These are phyloP conservation scores for Alternaria sp. DNA, from an alignment of 2,329 filamentous ascomycete species.

Conservation along the genomic window DNA sequence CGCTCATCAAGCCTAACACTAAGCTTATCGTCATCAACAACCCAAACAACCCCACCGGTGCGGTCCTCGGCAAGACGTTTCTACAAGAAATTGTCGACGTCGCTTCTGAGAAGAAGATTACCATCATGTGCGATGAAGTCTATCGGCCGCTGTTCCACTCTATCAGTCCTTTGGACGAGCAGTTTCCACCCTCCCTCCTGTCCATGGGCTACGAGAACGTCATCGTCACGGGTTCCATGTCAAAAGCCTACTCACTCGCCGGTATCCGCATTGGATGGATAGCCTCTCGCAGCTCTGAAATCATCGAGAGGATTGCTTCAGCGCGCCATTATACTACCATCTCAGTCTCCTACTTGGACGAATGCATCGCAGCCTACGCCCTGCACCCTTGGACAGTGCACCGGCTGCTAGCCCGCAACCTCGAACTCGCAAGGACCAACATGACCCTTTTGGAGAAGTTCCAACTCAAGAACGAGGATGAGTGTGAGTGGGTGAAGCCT, in stretches of 20 bases:
- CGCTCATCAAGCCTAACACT: slow-evolving; percentile 71
- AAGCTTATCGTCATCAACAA: slow-evolving; percentile 78
- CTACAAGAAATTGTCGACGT: slow-evolving; percentile 70
- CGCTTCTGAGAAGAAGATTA: slow-evolving; percentile 69
- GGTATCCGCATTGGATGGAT: slow-evolving; percentile 87
- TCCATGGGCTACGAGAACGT: slow-evolving; percentile 75
- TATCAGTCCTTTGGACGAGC: slow-evolving; percentile 61
- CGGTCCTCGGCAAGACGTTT: slow-evolving; percentile 68
- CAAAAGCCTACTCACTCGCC: slow-evolving; percentile 83
- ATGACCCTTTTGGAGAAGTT: slow-evolving; percentile 71
- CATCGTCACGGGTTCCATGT: slow-evolving; percentile 80
- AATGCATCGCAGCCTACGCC: slow-evolving; percentile 78
- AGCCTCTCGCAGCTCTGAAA: slow-evolving; percentile 67
- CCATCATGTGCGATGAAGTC: slow-evolving; percentile 79
- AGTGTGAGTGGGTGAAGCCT: slow-evolving; percentile 76
- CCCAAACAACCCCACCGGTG: slow-evolving; percentile 83
- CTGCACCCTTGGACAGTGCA: slow-evolving; percentile 71
- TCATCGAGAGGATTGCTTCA: slow-evolving; percentile 70
- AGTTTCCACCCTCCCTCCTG: slow-evolving; percentile 72
- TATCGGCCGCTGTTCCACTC: slow-evolving; percentile 85
- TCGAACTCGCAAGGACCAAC: slow-evolving; percentile 73
- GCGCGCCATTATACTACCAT: slow-evolving; percentile 87
- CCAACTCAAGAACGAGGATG: slow-evolving; percentile 68
- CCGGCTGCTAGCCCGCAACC: slow-evolving; percentile 68
- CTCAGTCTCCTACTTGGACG: slow-evolving; percentile 82